Conservation (phyloP, 2,329 filamentous ascomycete species). For the Microascus cirrosus region DNA sequence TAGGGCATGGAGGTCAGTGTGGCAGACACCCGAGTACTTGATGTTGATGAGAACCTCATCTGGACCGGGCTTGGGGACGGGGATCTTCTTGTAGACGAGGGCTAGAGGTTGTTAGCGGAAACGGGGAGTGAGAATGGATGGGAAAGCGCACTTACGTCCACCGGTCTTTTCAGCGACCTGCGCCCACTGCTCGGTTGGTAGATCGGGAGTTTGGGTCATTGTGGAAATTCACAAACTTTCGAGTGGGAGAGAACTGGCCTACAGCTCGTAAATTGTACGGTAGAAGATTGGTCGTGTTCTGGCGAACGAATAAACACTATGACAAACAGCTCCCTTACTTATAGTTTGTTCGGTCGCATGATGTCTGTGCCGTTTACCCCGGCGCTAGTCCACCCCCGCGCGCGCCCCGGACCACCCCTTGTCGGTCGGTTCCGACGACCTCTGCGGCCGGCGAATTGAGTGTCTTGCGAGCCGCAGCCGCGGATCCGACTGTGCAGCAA, state of each 20-base stretch:
- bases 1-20: slow-evolving; percentile 71
- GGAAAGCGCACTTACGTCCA: slow-evolving; percentile 38
- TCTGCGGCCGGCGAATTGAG: too few species aligned
- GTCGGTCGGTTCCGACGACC: too few species aligned
- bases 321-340: too few species aligned
- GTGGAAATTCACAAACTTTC: neutral
- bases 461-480: too few species aligned
- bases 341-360: too few species aligned
- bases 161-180: slow-evolving; percentile 79
- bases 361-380: too few species aligned
- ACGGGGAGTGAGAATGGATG: neutral
- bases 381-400: too few species aligned
- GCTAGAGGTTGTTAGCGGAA: slow-evolving; percentile 24
- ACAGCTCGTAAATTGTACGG: neutral
- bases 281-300: neutral
- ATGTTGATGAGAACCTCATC: slow-evolving; percentile 90
- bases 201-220: slow-evolving; percentile 18
- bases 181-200: slow-evolving; percentile 83
- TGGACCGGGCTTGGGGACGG: slow-evolving; percentile 67
- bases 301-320: too few species aligned
- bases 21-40: slow-evolving; percentile 84
- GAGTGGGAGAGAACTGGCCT: neutral
- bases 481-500: too few species aligned
- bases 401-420: too few species aligned
- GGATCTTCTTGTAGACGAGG: slow-evolving; percentile 67